Percentiles rank a stretch among this genome's conserved stretches.
Evolutionary conservation across 345 rosid genomes (phyloP).

Genomic region (Acer campestre): DNA sequence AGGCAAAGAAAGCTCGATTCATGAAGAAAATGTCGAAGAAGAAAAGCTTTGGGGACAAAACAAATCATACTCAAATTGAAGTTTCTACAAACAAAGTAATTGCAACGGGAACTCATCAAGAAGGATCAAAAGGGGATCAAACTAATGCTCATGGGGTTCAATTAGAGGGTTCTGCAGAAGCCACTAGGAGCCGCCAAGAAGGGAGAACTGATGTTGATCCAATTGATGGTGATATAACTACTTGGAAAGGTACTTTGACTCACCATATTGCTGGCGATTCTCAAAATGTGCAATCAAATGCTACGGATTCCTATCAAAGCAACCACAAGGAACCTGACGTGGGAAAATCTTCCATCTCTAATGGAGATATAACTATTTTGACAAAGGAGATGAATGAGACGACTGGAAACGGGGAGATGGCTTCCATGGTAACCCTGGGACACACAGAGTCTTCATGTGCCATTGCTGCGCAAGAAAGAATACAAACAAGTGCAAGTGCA

Average conservation of each 20-base stretch:
- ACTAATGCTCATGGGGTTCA: constrained; percentile 19
- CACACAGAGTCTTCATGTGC: constrained; percentile 30
- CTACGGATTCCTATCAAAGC: constrained; percentile 20
- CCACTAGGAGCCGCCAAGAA: constrained; percentile 15
- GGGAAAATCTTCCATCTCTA: constrained; percentile 12
- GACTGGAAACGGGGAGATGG: constrained; percentile 20
- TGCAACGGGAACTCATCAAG: background rate
- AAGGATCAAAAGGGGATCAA: constrained; percentile 22
- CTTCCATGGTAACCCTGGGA: constrained; percentile 21
- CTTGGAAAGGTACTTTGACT: constrained; percentile 15
- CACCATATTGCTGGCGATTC: constrained; percentile 23
- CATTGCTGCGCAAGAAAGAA: constrained; percentile 35
- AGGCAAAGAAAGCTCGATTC: constrained; percentile 59
- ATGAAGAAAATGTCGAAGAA: constrained; percentile 51
- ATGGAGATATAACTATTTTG: constrained; percentile 18
- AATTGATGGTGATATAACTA: constrained; percentile 21
- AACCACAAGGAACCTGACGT: constrained; percentile 13
- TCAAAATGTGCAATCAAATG: constrained; percentile 16
- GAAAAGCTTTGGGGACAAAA: constrained; percentile 23
- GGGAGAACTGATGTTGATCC: constrained; percentile 13
- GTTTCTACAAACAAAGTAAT: background rate
- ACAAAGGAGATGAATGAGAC: constrained; percentile 10
- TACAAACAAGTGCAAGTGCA: constrained; percentile 34
- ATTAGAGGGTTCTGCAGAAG: constrained; percentile 13
- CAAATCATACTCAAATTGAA: constrained; percentile 19